These are phyloP conservation scores for Ceratobasidium sp. DNA, from an alignment of 1,284 basidiomycete species.

Conservation along the genomic window DNA sequence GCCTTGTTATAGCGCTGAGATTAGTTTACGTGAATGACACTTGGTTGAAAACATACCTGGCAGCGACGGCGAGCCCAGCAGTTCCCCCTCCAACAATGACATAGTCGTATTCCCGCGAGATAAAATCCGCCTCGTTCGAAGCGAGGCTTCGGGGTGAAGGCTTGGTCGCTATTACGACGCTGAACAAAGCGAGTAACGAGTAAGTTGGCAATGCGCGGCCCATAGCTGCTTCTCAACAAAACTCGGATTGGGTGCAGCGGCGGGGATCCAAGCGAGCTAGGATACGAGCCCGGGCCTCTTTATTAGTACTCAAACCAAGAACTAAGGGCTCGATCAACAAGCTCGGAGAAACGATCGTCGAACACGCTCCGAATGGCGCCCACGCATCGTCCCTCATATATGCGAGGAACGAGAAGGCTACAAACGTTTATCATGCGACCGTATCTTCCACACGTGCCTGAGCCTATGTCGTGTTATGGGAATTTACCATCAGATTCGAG, in stretches of 20 bases:
- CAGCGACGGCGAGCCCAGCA: conserved; percentile 37
- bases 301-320: not conserved
- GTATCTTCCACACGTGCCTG: not conserved
- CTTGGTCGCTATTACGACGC: not conserved
- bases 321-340: not conserved
- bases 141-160: not conserved
- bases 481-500: not conserved
- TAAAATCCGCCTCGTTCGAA: not conserved
- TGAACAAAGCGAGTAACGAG: not conserved
- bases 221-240: not conserved
- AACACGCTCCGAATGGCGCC: not conserved
- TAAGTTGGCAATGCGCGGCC: conserved; percentile 1
- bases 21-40: not conserved
- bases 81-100: conserved; percentile 39
- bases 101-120: conserved; percentile 24
- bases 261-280: not conserved
- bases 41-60: conserved; percentile 1
- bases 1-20: not conserved
- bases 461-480: conserved; percentile 6
- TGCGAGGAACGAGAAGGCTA: not conserved
- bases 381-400: not conserved
- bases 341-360: not conserved
- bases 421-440: not conserved
- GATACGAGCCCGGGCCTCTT: not conserved
- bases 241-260: not conserved